Evolutionary conservation across 768 basidiomycete genomes (phyloP).

Genomic region (Imleria badia): DNA sequence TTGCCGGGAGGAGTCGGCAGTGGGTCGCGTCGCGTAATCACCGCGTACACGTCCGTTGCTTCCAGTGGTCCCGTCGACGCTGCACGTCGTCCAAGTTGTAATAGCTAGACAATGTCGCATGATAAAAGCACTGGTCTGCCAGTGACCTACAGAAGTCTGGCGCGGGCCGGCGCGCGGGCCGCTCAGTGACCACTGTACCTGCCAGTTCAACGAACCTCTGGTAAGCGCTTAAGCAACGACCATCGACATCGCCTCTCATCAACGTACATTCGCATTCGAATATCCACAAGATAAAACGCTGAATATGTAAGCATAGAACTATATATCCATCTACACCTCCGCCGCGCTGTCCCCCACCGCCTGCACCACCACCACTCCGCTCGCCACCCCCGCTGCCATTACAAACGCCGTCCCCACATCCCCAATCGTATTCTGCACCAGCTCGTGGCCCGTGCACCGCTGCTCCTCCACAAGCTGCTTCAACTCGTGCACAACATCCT

Average conservation of each 20-base stretch:
- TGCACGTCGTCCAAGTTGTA: too few relatives aligned
- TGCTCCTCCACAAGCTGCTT: slow-evolving; percentile 41
- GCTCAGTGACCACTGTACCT: too few relatives aligned
- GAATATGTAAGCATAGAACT: too few relatives aligned
- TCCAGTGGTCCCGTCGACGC: too few relatives aligned
- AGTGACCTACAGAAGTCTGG: too few relatives aligned
- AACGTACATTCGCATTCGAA: neutral
- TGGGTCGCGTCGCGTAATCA: neutral
- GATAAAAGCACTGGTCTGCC: neutral
- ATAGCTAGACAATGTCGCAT: neutral
- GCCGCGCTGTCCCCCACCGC: slow-evolving; percentile 37
- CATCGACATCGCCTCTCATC: too few relatives aligned
- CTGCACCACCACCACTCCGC: slow-evolving; percentile 72
- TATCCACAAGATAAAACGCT: neutral
- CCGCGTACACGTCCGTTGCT: neutral
- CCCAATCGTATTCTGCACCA: slow-evolving; percentile 77
- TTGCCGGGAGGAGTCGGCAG: neutral
- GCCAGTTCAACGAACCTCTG: too few relatives aligned
- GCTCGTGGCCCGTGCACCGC: slow-evolving; percentile 20
- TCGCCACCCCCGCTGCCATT: slow-evolving; percentile 51
- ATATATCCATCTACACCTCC: slow-evolving; percentile 4
- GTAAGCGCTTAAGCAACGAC: too few relatives aligned
- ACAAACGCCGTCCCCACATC: slow-evolving; percentile 81
- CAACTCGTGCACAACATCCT: slow-evolving; percentile 61
- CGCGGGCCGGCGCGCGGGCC: too few relatives aligned